Percentiles rank a stretch among this genome's conserved stretches.
These are phyloP conservation scores for Cutaneotrichosporon mucoides DNA, from an alignment of 1,284 basidiomycete species.

Conservation along the genomic window DNA sequence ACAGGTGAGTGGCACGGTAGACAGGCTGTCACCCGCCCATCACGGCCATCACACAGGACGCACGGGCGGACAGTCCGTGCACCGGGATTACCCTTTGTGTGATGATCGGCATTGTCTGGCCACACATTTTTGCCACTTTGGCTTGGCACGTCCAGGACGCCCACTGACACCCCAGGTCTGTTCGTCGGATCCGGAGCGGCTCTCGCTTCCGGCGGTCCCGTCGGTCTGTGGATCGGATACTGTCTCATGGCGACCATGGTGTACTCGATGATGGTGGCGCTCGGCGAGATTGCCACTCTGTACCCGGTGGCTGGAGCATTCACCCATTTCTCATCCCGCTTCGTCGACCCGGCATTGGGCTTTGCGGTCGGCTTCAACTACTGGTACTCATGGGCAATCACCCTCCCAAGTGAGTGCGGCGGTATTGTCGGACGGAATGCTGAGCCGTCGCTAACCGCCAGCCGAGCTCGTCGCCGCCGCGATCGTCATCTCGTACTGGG, in stretches of 20 bases:
- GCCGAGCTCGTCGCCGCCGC: conserved; percentile 24
- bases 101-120: too few relatives aligned
- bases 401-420: conserved; percentile 23
- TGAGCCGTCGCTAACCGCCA: not conserved
- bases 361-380: conserved; percentile 47
- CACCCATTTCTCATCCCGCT: conserved; percentile 50
- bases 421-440: too few relatives aligned
- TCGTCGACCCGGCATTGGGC: conserved; percentile 54
- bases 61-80: not conserved
- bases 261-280: conserved; percentile 47
- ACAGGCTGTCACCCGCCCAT: too few relatives aligned
- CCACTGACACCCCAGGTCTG: conserved; percentile 40
- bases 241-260: conserved; percentile 45
- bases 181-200: conserved; percentile 53
- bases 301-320: conserved; percentile 46
- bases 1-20: conserved; percentile 23
- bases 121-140: too few relatives aligned
- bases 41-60: not conserved
- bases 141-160: too few relatives aligned
- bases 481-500: conserved; percentile 38
- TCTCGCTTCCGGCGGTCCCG: conserved; percentile 52
- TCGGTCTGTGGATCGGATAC: conserved; percentile 48
- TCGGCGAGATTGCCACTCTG: conserved; percentile 51
- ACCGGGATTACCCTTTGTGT: too few relatives aligned
- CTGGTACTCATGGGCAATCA: conserved; percentile 41